Base-by-base conservation (phyloP, 371 early-diverging fungal species). In the Actinomortierella wolfii region DNA sequence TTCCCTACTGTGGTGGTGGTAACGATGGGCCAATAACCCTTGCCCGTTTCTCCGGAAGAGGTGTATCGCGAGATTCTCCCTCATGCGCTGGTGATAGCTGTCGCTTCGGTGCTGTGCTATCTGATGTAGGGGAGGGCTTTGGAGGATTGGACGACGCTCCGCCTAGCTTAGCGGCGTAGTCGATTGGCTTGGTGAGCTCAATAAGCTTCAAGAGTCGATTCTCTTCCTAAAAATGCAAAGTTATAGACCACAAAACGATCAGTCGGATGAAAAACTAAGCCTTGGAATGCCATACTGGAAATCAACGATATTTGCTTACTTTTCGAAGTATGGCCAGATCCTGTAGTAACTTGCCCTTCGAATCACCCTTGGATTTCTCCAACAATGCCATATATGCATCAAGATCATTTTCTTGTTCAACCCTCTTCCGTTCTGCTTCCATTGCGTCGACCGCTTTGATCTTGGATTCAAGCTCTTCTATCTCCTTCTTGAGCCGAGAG, bases 361-460 rank as follows among this genome's bases (percentile, higher is more conserved):
- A 79, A 6, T 73, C 73, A 11, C 59, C 61, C 5, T 59, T 56
- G 0, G 61, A 50, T 34, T 66, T 59, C 17, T 66, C 63, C 2
- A 73, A 59, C 23, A 54, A 59, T 3, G 59, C 51, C 86, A 89
- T 85, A 47, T 79, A 88, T 1, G 80, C 78, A 56, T 91, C 91
- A 23, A 91, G 49, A 55, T 88, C 91, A 29, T 88, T 81, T 3
- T 86, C 84, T 4, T 76, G 77, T 24, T 70, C 76, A 18, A 67
- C 56, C 8, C 53, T 46, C 45, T 69, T 78, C 15, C 55, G 52
- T 11, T 64, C 74, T 5, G 57, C 76, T 21, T 61, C 76, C 48
- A 51, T 56, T 17, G 49, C 56, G 18, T 57, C 75, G 29, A 60
- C 58, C 1, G 60, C 63, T 45, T 69, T 62, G 34, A 83, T 71